Conservation (phyloP, 2,329 filamentous ascomycete genomes). For the Fusarium ambrosium region DNA sequence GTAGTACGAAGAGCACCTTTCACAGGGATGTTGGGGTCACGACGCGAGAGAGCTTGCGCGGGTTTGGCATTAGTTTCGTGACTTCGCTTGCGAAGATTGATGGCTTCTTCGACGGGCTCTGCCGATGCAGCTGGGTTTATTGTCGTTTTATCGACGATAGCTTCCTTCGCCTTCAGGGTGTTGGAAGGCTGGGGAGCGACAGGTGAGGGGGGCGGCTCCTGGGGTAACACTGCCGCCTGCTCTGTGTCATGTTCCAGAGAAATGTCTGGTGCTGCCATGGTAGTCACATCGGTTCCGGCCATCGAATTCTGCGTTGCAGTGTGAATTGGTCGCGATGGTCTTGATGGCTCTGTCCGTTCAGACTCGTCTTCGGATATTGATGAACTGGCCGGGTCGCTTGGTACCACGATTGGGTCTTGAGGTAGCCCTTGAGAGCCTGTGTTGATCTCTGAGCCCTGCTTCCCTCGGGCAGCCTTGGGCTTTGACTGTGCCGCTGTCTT, state of each 20-base stretch:
- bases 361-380: constrained; percentile 4
- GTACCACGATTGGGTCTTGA: constrained; percentile 31
- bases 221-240: neutral
- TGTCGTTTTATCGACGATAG: neutral
- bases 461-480: neutral
- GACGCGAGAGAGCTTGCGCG: constrained; percentile 13
- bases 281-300: neutral
- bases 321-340: neutral
- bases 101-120: neutral
- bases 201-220: neutral
- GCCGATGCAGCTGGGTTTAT: neutral
- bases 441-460: neutral
- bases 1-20: neutral
- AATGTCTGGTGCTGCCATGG: neutral
- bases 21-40: constrained; percentile 25
- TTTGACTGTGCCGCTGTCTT: neutral
- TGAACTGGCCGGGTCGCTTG: constrained; percentile 33
- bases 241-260: neutral
- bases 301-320: neutral
- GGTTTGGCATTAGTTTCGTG: neutral
- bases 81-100: neutral
- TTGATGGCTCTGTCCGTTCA: neutral
- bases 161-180: neutral
- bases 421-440: neutral
- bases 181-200: neutral